Evolutionary conservation across 257 asterid species (phyloP).

Genomic region (Linaria vulgaris): DNA sequence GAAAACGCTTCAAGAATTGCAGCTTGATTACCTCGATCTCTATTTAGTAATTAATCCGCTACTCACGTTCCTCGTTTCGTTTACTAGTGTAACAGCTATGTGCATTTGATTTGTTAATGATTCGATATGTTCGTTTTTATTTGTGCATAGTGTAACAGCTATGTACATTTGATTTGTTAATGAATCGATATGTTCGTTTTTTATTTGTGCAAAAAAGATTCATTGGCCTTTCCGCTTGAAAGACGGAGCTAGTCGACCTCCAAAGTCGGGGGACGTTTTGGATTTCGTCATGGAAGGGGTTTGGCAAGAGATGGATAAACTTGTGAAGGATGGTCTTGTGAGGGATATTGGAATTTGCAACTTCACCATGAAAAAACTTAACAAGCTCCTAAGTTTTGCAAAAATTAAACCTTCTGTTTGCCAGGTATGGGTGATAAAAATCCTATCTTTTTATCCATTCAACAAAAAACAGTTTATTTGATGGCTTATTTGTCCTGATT

Average conservation of each 20-base stretch:
- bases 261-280: conserved; percentile 47
- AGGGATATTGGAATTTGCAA: conserved; percentile 68
- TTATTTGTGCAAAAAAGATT: conserved; percentile 31
- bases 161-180: not conserved
- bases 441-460: not conserved
- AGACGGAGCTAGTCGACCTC: conserved; percentile 66
- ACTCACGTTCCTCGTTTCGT: no score
- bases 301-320: conserved; percentile 82
- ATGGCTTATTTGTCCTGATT: not conserved
- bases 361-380: conserved; percentile 50
- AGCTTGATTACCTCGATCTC: conserved; percentile 74
- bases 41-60: conserved; percentile 64
- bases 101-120: no score
- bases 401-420: conserved; percentile 63
- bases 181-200: not conserved
- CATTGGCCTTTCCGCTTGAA: conserved; percentile 72
- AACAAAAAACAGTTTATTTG: no score
- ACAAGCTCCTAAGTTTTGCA: conserved; percentile 49
- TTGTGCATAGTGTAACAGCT: not conserved
- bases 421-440: conserved; percentile 36
- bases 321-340: conserved; percentile 51
- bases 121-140: no score
- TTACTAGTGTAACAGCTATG: no score
- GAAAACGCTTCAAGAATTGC: conserved; percentile 55
- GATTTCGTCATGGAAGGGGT: conserved; percentile 74